Percentiles rank a stretch among this genome's conserved stretches.
These are phyloP conservation scores for Verbascum thapsus DNA, from an alignment of 257 asterid genomes.

Conservation along the genomic window DNA sequence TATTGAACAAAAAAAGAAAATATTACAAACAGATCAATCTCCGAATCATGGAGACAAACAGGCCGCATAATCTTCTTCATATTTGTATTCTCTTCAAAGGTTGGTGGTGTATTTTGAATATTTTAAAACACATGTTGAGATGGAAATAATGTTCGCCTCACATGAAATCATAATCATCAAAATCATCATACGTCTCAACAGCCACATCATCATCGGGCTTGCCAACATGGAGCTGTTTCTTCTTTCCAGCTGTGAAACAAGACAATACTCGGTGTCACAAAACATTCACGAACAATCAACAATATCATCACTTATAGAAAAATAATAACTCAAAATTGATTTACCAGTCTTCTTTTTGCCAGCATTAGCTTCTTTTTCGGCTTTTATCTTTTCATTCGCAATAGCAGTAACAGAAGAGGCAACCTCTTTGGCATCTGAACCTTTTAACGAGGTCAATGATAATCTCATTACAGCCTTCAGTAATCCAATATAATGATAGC, in stretches of 20 bases:
- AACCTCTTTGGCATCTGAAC: slow-evolving; percentile 86
- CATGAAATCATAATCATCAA: slow-evolving; percentile 89
- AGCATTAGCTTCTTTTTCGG: slow-evolving; percentile 89
- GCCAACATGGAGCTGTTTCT: slow-evolving; percentile 75
- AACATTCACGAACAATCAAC: not conserved
- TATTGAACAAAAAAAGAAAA: slow-evolving; percentile 32
- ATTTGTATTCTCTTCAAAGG: slow-evolving; percentile 31
- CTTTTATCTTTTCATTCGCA: slow-evolving; percentile 94
- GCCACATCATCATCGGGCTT: slow-evolving; percentile 68
- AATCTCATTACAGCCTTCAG: slow-evolving; percentile 88
- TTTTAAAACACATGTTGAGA: slow-evolving; percentile 25
- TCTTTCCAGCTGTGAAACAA: slow-evolving; percentile 72
- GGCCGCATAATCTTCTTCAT: slow-evolving; percentile 41
- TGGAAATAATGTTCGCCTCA: slow-evolving; percentile 36
- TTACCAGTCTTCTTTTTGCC: slow-evolving; percentile 89
- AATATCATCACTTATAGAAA: not conserved
- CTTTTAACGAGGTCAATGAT: slow-evolving; percentile 78
- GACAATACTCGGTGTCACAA: slow-evolving; percentile 7
- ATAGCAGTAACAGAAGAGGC: slow-evolving; percentile 91
- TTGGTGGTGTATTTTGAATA: slow-evolving; percentile 14
- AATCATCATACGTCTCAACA: slow-evolving; percentile 50
- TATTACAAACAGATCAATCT: slow-evolving; percentile 40
- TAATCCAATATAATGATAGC: slow-evolving; percentile 84
- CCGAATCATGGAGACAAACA: slow-evolving; percentile 42
- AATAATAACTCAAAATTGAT: not conserved